A percentile compares a stretch with the other conserved stretches of the same genome.
phyloP scores from a whole-genome alignment of 1,284 basidiomycete species.

The Phenoliferia sp. region DNA sequence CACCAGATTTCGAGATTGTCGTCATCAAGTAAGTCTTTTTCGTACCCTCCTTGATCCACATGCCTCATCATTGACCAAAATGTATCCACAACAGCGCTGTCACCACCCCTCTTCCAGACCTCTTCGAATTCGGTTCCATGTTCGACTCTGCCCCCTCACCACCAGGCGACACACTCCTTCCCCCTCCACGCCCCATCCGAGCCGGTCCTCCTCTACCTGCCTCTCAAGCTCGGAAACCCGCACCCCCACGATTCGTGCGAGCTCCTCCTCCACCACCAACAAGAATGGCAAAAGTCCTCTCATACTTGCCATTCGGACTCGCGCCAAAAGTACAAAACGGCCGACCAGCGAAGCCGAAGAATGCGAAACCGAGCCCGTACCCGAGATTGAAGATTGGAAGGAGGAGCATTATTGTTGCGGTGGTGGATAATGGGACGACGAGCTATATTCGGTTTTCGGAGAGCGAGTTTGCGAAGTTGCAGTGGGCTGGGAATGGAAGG shows the following conservation, averaged over 20 bases:
- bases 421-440: constrained; percentile 81
- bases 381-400: constrained; percentile 70
- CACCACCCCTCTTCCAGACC: constrained; percentile 64
- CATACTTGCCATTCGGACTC: constrained; percentile 4
- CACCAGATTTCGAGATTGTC: constrained; percentile 81
- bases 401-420: constrained; percentile 78
- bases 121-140: constrained; percentile 60
- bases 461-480: constrained; percentile 75
- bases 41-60: not conserved
- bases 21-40: constrained; percentile 57
- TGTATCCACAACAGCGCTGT: constrained; percentile 52
- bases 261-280: not conserved
- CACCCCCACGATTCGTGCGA: not conserved
- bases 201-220: constrained; percentile 3
- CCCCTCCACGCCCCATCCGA: not conserved
- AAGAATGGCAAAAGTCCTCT: not conserved
- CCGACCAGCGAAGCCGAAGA: not conserved
- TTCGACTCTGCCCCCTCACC: constrained; percentile 55
- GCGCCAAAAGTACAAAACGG: constrained; percentile 7
- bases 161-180: constrained; percentile 6
- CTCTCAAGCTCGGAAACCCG: not conserved
- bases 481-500: constrained; percentile 39
- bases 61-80: not conserved
- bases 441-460: constrained; percentile 86
- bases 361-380: constrained; percentile 38